Evolutionary conservation across 345 rosid species (phyloP).

Genomic region (Jatropha curcas): DNA sequence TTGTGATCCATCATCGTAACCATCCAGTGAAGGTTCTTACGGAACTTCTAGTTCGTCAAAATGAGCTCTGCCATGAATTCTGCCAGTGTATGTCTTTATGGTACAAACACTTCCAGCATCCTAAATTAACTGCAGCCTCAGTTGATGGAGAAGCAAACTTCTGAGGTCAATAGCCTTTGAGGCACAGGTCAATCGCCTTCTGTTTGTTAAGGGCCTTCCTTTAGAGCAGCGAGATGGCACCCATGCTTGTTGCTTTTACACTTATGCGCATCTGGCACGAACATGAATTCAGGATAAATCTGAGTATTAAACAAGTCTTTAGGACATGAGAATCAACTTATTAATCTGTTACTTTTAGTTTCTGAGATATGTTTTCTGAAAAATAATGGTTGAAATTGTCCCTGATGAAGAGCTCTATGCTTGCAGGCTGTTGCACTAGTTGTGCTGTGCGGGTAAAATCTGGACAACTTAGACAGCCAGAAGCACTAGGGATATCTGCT

Average conservation of each 20-base stretch:
- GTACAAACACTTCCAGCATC: not conserved
- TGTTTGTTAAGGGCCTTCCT: not conserved
- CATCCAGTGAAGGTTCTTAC: not conserved
- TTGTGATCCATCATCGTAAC: not conserved
- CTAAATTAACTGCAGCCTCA: not conserved
- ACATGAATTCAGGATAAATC: not conserved
- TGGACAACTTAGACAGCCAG: slow-evolving; percentile 85
- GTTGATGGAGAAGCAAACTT: not conserved
- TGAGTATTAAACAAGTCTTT: not conserved
- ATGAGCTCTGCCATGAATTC: not conserved
- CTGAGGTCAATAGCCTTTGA: not conserved
- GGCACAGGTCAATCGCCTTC: not conserved
- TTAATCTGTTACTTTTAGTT: not conserved
- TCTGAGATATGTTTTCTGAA: not conserved
- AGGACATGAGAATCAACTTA: not conserved
- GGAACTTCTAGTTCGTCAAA: not conserved
- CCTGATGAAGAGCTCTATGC: slow-evolving; percentile 6
- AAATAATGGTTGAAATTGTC: slow-evolving; percentile 9
- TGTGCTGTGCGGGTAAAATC: slow-evolving; percentile 94
- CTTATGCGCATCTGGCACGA: not conserved
- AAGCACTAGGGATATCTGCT: slow-evolving; percentile 93
- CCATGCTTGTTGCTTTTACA: not conserved
- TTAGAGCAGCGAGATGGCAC: too few species aligned
- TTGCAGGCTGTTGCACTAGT: slow-evolving; percentile 94
- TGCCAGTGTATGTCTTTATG: too few species aligned